Conservation (phyloP, 2,329 filamentous ascomycete species). For the Colletotrichum sp. region DNA sequence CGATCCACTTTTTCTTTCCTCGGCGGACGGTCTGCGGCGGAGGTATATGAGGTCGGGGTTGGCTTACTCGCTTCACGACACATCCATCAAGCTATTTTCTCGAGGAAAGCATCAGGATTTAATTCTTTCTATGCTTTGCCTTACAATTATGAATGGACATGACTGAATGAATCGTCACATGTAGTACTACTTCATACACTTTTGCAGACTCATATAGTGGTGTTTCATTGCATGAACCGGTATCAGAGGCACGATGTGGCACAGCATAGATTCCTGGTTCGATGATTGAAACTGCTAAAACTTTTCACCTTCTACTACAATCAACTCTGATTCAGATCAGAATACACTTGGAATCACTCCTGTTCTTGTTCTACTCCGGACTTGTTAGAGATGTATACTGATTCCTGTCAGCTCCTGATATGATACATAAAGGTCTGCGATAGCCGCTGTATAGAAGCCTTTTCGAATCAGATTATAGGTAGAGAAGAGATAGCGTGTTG, state of each 20-base stretch:
- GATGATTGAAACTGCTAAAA: neutral
- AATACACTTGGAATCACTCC: neutral
- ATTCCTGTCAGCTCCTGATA: neutral
- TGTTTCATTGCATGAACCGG: neutral
- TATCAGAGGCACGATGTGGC: neutral
- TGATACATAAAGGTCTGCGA: neutral
- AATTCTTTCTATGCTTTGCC: no score
- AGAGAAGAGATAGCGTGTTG: neutral
- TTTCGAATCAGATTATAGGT: neutral
- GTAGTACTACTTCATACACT: neutral
- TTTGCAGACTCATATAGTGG: neutral
- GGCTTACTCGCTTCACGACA: neutral
- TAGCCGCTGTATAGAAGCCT: neutral
- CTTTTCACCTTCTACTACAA: neutral
- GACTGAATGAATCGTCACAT: neutral
- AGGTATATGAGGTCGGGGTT: neutral
- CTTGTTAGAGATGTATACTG: neutral
- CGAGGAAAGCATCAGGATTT: neutral
- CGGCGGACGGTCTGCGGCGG: neutral
- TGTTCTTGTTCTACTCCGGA: neutral
- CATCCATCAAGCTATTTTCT: accelerated
- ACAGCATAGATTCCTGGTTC: neutral
- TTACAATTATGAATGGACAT: no score
- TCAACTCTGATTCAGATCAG: neutral
- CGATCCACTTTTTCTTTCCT: neutral